Evolutionary conservation across 2,329 filamentous ascomycete genomes (phyloP).

Genomic region (Thyridium curvatum): DNA sequence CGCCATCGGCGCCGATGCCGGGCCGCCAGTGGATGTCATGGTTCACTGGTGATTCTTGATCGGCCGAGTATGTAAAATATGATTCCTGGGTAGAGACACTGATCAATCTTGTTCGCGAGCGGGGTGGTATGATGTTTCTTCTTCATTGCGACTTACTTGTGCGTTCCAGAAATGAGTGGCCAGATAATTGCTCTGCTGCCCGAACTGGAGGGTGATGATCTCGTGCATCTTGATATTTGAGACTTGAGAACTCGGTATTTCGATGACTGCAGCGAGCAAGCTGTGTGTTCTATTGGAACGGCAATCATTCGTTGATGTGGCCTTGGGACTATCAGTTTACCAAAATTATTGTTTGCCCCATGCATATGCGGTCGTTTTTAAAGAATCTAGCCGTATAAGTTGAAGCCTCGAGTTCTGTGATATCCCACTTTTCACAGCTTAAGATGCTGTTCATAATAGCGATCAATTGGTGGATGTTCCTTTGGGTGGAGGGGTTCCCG

Average conservation of each 20-base stretch:
- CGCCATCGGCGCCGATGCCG: constrained; percentile 74
- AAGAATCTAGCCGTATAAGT: too few relatives aligned
- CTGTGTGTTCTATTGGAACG: too few relatives aligned
- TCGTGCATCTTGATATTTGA: constrained; percentile 65
- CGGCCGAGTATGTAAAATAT: constrained; percentile 81
- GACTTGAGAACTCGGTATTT: too few relatives aligned
- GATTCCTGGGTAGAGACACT: constrained; percentile 63
- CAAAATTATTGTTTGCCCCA: too few relatives aligned
- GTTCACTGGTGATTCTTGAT: constrained; percentile 62
- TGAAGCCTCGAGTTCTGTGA: too few relatives aligned
- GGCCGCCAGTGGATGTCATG: constrained; percentile 86
- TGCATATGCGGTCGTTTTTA: too few relatives aligned
- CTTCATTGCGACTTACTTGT: constrained; percentile 54
- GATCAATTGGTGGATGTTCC: constrained; percentile 12
- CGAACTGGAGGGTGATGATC: constrained; percentile 88
- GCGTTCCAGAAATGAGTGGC: constrained; percentile 98
- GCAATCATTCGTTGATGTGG: too few relatives aligned
- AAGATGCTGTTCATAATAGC: too few relatives aligned
- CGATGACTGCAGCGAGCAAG: too few relatives aligned
- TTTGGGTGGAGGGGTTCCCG: too few relatives aligned
- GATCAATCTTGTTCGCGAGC: constrained; percentile 6
- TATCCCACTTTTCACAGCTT: too few relatives aligned
- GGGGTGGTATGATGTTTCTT: not conserved
- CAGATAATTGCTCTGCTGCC: constrained; percentile 86
- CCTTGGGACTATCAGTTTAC: too few relatives aligned